phyloP scores from a whole-genome alignment of 305 asterid species.

The Fraxinus paxiana region DNA sequence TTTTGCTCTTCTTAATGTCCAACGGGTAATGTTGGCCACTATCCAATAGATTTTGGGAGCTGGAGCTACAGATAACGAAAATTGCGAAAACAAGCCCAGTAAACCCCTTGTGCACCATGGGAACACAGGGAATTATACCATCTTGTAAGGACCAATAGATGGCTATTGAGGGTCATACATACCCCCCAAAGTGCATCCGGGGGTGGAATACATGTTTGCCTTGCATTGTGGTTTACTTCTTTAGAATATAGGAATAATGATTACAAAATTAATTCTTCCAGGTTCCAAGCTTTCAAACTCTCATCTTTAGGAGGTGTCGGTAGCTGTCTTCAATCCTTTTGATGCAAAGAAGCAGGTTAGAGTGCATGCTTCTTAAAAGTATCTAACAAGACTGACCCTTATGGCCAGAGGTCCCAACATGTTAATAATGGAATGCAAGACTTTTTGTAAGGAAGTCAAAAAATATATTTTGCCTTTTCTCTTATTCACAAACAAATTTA shows the following conservation, averaged over 20 bases:
- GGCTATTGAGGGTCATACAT: background rate
- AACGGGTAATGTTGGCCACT: background rate
- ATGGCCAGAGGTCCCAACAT: conserved; percentile 52
- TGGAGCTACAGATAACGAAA: background rate
- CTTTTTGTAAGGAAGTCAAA: conserved; percentile 40
- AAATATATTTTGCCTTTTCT: conserved; percentile 28
- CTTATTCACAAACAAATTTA: conserved; percentile 24
- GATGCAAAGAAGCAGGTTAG: conserved; percentile 79
- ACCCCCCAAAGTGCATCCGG: background rate
- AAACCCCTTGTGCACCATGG: background rate
- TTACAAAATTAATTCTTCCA: background rate
- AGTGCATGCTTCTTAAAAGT: conserved; percentile 63
- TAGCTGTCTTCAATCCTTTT: conserved; percentile 84
- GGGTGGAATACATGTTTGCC: background rate
- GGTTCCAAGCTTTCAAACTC: background rate
- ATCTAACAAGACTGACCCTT: conserved; percentile 58
- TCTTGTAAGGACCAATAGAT: background rate
- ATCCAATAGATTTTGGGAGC: background rate
- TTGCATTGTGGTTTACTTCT: background rate
- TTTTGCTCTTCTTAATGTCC: background rate
- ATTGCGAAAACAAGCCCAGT: background rate
- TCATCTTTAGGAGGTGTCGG: conserved; percentile 26
- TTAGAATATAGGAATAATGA: conserved; percentile 1
- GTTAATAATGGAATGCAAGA: conserved; percentile 52
- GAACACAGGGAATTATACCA: background rate